phyloP scores from a whole-genome alignment of 2,329 filamentous ascomycete species.

The Phyllachora maydis region DNA sequence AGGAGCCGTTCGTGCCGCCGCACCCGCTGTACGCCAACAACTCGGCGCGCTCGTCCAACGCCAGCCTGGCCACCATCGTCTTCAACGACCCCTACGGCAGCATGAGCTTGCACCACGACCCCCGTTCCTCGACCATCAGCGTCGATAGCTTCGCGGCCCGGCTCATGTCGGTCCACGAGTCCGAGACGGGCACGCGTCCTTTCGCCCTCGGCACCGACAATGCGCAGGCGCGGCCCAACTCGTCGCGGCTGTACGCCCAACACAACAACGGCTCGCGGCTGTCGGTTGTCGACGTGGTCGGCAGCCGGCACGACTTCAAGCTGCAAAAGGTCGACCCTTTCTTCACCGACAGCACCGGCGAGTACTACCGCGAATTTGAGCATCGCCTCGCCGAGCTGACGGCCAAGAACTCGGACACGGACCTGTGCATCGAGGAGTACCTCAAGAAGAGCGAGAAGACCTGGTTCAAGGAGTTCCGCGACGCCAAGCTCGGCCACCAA shows the following conservation, averaged over 20 bases:
- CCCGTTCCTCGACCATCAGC: conserved; percentile 5
- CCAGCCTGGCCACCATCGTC: conserved; percentile 4
- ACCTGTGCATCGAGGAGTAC: conserved; percentile 44
- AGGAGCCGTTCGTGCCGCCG: conserved; percentile 4
- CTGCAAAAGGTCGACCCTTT: conserved; percentile 46
- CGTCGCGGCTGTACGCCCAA: conserved; percentile 4
- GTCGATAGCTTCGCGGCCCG: conserved; percentile 10
- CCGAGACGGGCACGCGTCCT: conserved; percentile 4
- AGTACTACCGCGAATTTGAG: conserved; percentile 37
- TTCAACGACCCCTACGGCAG: too few species aligned
- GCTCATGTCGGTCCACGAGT: conserved; percentile 7
- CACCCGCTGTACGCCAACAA: conserved; percentile 5
- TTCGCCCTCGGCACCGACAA: conserved; percentile 3
- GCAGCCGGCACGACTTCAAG: conserved; percentile 38
- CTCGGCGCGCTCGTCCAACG: conserved; percentile 5
- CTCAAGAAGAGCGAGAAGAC: conserved; percentile 44
- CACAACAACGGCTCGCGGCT: conserved; percentile 23
- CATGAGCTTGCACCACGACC: too few species aligned
- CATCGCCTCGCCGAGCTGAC: conserved; percentile 29
- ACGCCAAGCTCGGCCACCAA: conserved; percentile 35
- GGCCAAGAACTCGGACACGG: conserved; percentile 32
- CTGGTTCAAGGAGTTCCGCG: conserved; percentile 39
- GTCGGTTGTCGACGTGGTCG: conserved; percentile 33
- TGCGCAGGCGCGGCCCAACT: conserved; percentile 4
- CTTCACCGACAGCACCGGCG: conserved; percentile 42